A percentile compares a stretch with the other conserved stretches of the same genome.
Evolutionary conservation across 192 early-diverging fungal genomes (phyloP).

Genomic region (Podila epigama): DNA sequence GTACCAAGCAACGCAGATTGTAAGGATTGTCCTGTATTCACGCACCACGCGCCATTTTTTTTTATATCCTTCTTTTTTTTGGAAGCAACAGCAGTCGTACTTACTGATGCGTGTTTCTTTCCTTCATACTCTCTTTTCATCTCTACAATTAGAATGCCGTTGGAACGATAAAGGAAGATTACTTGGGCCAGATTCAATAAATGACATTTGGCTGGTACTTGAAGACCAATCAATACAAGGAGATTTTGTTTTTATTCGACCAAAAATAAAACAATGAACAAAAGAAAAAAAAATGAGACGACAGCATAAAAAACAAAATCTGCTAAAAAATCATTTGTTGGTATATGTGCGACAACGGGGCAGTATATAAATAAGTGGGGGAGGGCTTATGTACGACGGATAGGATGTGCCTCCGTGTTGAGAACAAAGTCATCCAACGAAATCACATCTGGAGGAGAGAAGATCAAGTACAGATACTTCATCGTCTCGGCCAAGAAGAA

Average conservation of each 20-base stretch:
- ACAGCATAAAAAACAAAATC: neutral
- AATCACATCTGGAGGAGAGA: conserved; percentile 65
- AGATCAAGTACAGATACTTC: conserved; percentile 94
- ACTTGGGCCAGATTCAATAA: conserved; percentile 77
- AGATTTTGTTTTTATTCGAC: neutral
- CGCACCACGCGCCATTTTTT: neutral
- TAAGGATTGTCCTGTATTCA: conserved; percentile 54
- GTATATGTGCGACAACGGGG: neutral
- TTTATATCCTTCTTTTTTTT: neutral
- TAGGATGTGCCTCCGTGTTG: conserved; percentile 95
- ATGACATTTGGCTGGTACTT: neutral
- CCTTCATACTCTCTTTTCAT: neutral
- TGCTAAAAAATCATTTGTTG: neutral
- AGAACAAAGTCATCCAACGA: conserved; percentile 87
- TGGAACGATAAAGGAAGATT: conserved; percentile 98
- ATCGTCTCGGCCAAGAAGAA: conserved; percentile 96
- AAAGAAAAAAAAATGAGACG: neutral
- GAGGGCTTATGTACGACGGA: conserved; percentile 52
- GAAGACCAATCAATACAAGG: neutral
- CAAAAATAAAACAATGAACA: neutral
- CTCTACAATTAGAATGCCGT: conserved; percentile 77
- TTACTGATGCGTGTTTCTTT: neutral
- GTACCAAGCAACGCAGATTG: conserved; percentile 92
- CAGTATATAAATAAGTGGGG: neutral
- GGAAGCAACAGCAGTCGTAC: neutral